Evolutionary conservation across 2,329 filamentous ascomycete species (phyloP), one percentile per base, ranked within the genome.

Genomic region (Hymenoscyphus albidus): DNA sequence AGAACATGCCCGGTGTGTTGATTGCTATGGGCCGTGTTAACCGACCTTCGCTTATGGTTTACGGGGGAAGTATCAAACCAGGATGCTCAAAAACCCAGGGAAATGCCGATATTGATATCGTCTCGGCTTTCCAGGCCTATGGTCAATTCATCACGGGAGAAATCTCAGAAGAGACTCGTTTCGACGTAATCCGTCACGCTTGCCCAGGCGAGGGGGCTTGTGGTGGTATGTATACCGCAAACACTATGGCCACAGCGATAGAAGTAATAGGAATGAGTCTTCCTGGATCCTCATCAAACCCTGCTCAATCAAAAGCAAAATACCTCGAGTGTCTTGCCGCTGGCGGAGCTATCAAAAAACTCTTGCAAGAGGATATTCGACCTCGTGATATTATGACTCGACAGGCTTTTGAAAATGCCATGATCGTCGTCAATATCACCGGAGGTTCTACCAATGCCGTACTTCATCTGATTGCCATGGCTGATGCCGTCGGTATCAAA

Each of bases 111-210:
- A 92, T 97, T 71, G 94, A 99, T 77, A 96, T 99, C 62, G 91
- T 99, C 66, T 97, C 93, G 59, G 95, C 95, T 55, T 99, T 99
- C 86, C 95, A 99, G 80, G 90, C 94, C 5, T 98, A 98, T 75
- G 95, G 95, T 32, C 92, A 97, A 77, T 98, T 93, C 80, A 88
- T 99, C 72, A 86, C 91, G 13, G 94, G 94, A 55, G 87, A 97
- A 74, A 97, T 98, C 78, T 90, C 84, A 69, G 95, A 99, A 79
- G 88, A 95, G 74, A 84, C 94, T 79, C 89, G 95, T 61, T 96
- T 93, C 77, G 95, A 98, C 78, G 94, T 98, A 74, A 97, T 97
- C 77, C 87, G 93, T 67, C 83, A 98, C 75, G 93, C 95, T 55
- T 97, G 93, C 77, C 91, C 91, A 31, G 91, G 92, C 44, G 83